A percentile compares a stretch with the other conserved stretches of the same genome.
Evolutionary conservation across 768 basidiomycete species (phyloP).

Genomic region (Termitomyces heimii): DNA sequence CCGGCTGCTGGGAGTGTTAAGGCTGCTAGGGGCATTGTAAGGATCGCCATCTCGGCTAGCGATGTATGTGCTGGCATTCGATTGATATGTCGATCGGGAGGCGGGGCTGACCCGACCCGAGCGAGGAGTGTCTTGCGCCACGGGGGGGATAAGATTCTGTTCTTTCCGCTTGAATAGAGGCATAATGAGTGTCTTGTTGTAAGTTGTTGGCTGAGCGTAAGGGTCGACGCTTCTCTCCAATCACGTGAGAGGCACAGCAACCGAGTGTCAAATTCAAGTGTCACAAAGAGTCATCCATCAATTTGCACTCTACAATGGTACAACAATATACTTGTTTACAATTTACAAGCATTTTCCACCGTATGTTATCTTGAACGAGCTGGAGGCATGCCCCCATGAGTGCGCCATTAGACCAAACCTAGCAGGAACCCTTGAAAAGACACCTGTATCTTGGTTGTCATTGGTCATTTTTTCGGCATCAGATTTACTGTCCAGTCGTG

Average conservation of each 20-base stretch:
- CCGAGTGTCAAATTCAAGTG: no score
- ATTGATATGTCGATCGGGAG: slow-evolving; percentile 32
- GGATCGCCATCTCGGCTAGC: slow-evolving; percentile 49
- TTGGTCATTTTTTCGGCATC: no score
- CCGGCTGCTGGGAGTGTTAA: slow-evolving; percentile 22
- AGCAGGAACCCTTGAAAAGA: no score
- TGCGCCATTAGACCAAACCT: no score
- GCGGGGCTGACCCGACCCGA: slow-evolving; percentile 29
- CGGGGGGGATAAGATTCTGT: slow-evolving; percentile 63
- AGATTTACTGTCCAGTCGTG: no score
- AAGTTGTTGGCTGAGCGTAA: slow-evolving; percentile 3
- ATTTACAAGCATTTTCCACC: no score
- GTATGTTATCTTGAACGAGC: no score
- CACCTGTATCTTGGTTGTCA: no score
- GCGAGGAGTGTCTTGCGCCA: slow-evolving; percentile 26
- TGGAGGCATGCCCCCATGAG: no score
- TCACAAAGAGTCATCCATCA: no score
- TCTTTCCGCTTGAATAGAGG: slow-evolving; percentile 67
- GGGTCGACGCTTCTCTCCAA: not conserved
- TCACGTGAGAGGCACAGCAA: not conserved
- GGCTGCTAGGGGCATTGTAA: slow-evolving; percentile 54
- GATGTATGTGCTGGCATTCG: slow-evolving; percentile 58
- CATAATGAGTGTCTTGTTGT: slow-evolving; percentile 33
- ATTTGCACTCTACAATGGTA: not conserved
- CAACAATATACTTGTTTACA: no score